These are phyloP conservation scores for Hypoxylon crocopeplum DNA, from an alignment of 495 filamentous ascomycete genomes.

Conservation along the genomic window DNA sequence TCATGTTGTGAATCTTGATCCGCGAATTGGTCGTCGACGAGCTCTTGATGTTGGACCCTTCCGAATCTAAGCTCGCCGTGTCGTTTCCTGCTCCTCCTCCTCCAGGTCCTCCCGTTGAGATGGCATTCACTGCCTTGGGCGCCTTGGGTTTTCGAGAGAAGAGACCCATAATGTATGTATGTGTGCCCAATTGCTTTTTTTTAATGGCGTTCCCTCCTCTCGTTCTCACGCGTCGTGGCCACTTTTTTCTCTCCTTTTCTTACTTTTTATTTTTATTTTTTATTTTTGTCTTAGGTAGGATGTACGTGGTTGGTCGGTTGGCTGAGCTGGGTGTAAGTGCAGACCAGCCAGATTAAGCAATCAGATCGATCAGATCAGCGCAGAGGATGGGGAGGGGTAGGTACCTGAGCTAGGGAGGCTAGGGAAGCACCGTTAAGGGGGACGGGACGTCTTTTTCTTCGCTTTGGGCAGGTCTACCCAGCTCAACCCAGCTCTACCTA, in stretches of 20 bases:
- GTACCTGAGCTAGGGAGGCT: constrained; percentile 14
- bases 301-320: constrained; percentile 37
- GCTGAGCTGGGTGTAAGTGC: constrained; percentile 37
- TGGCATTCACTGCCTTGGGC: constrained; percentile 47
- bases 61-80: constrained; percentile 45
- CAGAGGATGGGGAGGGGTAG: constrained; percentile 16
- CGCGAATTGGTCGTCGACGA: constrained; percentile 35
- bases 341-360: constrained; percentile 43
- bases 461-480: constrained; percentile 24
- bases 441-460: constrained; percentile 1
- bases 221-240: constrained; percentile 15
- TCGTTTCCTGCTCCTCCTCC: constrained; percentile 33
- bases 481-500: background rate
- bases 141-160: constrained; percentile 58
- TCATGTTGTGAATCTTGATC: constrained; percentile 28
- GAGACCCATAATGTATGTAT: constrained; percentile 52
- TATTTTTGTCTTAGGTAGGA: constrained; percentile 40
- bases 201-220: constrained; percentile 14
- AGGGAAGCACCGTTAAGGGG: constrained; percentile 19
- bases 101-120: constrained; percentile 30
- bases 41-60: constrained; percentile 40
- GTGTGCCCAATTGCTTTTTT: constrained; percentile 30
- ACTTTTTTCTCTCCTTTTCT: constrained; percentile 4
- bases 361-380: constrained; percentile 44
- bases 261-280: constrained; percentile 24